These are phyloP conservation scores for Fusarium cyanostomum DNA, from an alignment of 2,329 filamentous ascomycete genomes.

Conservation along the genomic window DNA sequence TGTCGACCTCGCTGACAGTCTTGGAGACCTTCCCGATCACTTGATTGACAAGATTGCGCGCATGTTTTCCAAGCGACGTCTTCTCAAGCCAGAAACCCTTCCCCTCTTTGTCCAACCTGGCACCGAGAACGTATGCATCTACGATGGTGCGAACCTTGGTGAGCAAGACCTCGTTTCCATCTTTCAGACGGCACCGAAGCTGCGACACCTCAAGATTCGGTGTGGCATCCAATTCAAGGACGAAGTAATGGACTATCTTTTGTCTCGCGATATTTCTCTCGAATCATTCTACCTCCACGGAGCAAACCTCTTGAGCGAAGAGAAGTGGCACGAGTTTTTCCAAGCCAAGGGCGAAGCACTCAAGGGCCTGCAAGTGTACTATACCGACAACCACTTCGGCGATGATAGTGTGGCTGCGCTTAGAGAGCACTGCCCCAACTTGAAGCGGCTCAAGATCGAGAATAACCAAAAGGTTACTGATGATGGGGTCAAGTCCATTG, in stretches of 20 bases:
- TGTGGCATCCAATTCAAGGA: conserved; percentile 96
- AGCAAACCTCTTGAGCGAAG: conserved; percentile 82
- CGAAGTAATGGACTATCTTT: conserved; percentile 80
- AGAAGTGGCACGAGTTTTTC: conserved; percentile 78
- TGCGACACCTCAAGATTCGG: conserved; percentile 77
- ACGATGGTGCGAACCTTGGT: conserved; percentile 71
- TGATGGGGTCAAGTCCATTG: conserved; percentile 71
- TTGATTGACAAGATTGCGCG: conserved; percentile 68
- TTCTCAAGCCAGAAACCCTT: conserved; percentile 64
- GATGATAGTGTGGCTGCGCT: conserved; percentile 74
- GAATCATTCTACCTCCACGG: conserved; percentile 81
- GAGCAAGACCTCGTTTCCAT: conserved; percentile 82
- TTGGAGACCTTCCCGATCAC: conserved; percentile 66
- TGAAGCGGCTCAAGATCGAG: conserved; percentile 81
- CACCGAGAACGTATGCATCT: conserved; percentile 62
- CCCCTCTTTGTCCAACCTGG: conserved; percentile 65
- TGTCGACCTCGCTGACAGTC: conserved; percentile 67
- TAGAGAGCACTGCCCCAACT: conserved; percentile 69
- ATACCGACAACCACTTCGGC: conserved; percentile 83
- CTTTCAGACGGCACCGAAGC: conserved; percentile 75
- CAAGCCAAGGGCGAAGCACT: conserved; percentile 71
- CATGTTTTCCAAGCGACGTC: conserved; percentile 67
- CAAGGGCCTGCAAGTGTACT: conserved; percentile 78
- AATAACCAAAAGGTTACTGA: conserved; percentile 80
- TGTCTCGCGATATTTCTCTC: conserved; percentile 75